phyloP scores from a whole-genome alignment of 352 stramenopile species.

The Phytophthora quininea region DNA sequence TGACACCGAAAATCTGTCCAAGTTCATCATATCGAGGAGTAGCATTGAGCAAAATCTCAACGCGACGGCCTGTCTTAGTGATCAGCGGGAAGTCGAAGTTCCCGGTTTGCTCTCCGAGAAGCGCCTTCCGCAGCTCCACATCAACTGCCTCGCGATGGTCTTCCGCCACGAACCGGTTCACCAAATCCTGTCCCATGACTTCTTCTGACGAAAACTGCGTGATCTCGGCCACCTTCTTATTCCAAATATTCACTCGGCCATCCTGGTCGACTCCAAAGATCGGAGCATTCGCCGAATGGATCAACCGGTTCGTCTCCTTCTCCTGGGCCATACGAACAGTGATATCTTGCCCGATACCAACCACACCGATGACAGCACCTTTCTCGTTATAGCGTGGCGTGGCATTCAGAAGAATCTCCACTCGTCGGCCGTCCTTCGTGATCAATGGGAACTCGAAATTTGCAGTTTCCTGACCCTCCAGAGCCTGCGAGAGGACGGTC shows the following conservation, averaged over 20 bases:
- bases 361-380: conserved; percentile 59
- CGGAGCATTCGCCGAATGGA: conserved; percentile 72
- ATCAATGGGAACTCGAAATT: conserved; percentile 72
- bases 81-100: conserved; percentile 88
- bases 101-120: conserved; percentile 57
- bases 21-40: conserved; percentile 71
- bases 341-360: conserved; percentile 70
- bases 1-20: conserved; percentile 77
- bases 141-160: conserved; percentile 37
- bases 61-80: conserved; percentile 48
- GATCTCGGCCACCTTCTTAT: conserved; percentile 76
- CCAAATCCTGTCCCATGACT: conserved; percentile 75
- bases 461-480: conserved; percentile 61
- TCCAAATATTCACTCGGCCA: conserved; percentile 71
- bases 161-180: conserved; percentile 57
- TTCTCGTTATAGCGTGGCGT: conserved; percentile 64
- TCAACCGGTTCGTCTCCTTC: conserved; percentile 64
- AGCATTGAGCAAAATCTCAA: conserved; percentile 70
- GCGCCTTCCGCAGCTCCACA: conserved; percentile 39
- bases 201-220: conserved; percentile 82
- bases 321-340: conserved; percentile 74
- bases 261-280: conserved; percentile 78
- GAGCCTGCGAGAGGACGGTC: conserved; percentile 55
- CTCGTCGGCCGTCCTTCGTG: conserved; percentile 49
- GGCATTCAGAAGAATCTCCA: conserved; percentile 63